Evolutionary conservation across 1,284 basidiomycete genomes (phyloP).

Genomic region (Heterobasidion irregulare): DNA sequence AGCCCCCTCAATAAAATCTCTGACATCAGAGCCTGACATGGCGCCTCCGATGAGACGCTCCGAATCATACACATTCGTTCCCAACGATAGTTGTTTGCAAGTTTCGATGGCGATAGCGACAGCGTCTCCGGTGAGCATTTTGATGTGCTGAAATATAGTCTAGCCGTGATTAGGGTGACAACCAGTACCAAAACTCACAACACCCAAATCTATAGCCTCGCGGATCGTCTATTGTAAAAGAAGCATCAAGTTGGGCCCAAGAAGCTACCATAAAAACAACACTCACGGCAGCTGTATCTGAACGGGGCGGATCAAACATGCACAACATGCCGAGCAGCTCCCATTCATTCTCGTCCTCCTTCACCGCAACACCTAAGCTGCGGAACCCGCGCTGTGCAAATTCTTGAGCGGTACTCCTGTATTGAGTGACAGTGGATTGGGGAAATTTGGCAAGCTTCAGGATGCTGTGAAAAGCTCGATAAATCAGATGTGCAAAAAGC

Average conservation of each 20-base stretch:
- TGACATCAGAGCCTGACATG: slow-evolving; percentile 38
- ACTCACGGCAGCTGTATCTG: slow-evolving; percentile 31
- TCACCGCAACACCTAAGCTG: slow-evolving; percentile 39
- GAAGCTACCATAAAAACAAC: background rate
- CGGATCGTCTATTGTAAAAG: slow-evolving; percentile 28
- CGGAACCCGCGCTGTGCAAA: slow-evolving; percentile 45
- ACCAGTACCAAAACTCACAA: slow-evolving; percentile 11
- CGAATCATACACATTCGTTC: slow-evolving; percentile 47
- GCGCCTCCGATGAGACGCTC: slow-evolving; percentile 42
- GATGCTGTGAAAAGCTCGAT: slow-evolving; percentile 18
- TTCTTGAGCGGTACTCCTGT: slow-evolving; percentile 30
- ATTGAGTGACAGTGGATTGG: slow-evolving; percentile 27
- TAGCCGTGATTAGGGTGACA: too few relatives aligned
- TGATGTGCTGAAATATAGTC: slow-evolving; percentile 22
- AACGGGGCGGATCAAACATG: slow-evolving; percentile 39
- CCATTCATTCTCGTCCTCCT: slow-evolving; percentile 39
- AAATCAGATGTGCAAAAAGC: background rate
- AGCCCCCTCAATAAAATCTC: slow-evolving; percentile 41
- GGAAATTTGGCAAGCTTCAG: slow-evolving; percentile 36
- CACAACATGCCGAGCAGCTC: slow-evolving; percentile 18
- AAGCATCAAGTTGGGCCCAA: background rate
- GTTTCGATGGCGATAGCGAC: slow-evolving; percentile 50
- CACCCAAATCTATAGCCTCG: slow-evolving; percentile 41
- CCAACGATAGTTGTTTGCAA: slow-evolving; percentile 27
- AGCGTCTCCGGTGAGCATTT: slow-evolving; percentile 53